Conservation (phyloP, 345 rosid species). For the Populus pruinosa region DNA sequence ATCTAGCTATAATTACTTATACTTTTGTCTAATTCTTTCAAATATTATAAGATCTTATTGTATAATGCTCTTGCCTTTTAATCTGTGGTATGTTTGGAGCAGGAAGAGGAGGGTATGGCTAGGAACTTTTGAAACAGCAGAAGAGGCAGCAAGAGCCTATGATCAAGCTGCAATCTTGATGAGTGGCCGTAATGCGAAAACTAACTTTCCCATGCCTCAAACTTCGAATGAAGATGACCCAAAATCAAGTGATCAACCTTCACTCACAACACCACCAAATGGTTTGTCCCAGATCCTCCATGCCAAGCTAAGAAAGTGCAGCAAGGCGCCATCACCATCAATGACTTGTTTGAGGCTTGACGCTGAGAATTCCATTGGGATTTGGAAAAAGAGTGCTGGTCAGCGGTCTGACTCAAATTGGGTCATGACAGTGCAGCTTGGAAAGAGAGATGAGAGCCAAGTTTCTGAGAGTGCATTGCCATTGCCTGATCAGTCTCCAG, state of each 20-base stretch:
- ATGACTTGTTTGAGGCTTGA: constrained; percentile 78
- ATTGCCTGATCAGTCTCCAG: background rate
- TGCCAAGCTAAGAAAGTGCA: constrained; percentile 57
- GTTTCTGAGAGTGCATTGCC: constrained; percentile 5
- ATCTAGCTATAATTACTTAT: background rate
- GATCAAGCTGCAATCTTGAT: constrained; percentile 42
- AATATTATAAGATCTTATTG: background rate
- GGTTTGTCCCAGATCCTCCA: constrained; percentile 50
- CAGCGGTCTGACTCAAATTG: constrained; percentile 53
- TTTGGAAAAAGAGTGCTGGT: constrained; percentile 82
- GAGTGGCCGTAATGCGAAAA: constrained; percentile 42
- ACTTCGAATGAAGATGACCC: constrained; percentile 11
- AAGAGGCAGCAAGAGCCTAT: constrained; percentile 33
- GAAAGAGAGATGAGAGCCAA: constrained; percentile 14
- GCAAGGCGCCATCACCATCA: constrained; percentile 67
- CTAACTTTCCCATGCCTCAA: constrained; percentile 32
- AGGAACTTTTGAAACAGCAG: constrained; percentile 45
- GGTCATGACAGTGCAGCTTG: constrained; percentile 77
- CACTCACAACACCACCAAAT: constrained; percentile 12
- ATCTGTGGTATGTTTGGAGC: background rate
- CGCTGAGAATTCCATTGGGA: constrained; percentile 67
- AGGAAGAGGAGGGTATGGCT: constrained; percentile 47
- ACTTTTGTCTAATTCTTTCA: background rate
- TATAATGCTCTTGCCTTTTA: background rate
- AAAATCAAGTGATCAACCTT: background rate